Evolutionary conservation across 164 flowering plant genomes (phyloP), one percentile per base, ranked within the genome.

Genomic region (Stephania yunnanensis): DNA sequence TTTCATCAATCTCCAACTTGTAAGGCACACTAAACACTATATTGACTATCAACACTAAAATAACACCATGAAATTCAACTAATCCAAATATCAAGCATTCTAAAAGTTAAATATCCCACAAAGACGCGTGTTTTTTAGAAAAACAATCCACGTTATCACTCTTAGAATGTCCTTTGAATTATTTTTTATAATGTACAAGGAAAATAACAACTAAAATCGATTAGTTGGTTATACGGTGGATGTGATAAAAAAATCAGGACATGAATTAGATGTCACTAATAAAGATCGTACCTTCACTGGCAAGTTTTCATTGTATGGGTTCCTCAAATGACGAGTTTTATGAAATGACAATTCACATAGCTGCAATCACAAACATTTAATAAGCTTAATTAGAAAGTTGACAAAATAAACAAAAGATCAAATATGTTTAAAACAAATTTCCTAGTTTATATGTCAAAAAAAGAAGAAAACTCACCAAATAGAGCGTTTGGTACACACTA

Each of bases 271-370:
- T 50, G 4, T 50, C 55, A 50, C 20, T 71, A 55, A 50, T 68
- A 11, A 48, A 29, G 1, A 19, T 17, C 71, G n/a, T 90, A 94
- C 98, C 97, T 94, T 94, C 75, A 94, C 97, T 30, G 98, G 98
- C 66, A 94, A 83, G 84, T 92, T 92, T 79, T 94, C 98, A 84
- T 94, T 94, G 85, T 82, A 92, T 46, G 97, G 97, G 71, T 94
- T 94, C 84, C 97, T 88, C 86, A 94, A 78, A 80, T 92, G 94
- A 50, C 97, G 97, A 70, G 98, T 92, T 82, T 94, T 92, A 75
- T 91, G 88, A 78, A 94, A 94, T 75, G 98, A 90, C 75, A 94
- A 79, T 79, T 94, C 98, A 82, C 97, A 90, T 73, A 94, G 84
- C 98, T 94, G 91, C 89, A 89, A 64, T 68, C 17, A 69, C 58